Percentiles rank a stretch among this genome's conserved stretches.
Evolutionary conservation across 768 basidiomycete species (phyloP).

Genomic region (Cyclocybe aegerita): DNA sequence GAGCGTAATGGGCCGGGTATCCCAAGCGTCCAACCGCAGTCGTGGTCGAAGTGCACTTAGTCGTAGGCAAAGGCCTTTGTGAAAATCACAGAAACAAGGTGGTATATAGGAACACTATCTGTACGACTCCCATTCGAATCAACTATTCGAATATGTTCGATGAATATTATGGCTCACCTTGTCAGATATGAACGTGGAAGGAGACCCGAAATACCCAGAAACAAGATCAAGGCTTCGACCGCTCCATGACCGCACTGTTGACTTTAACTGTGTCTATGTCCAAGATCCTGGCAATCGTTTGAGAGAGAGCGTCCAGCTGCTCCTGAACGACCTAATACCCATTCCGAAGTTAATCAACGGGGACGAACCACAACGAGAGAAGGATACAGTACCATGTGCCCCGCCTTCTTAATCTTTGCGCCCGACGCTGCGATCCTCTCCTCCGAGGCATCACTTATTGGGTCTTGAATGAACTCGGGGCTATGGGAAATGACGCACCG

Average conservation of each 20-base stretch:
- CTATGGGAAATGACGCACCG: no score
- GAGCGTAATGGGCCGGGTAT: no score
- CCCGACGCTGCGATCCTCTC: slow-evolving; percentile 43
- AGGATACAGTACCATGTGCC: slow-evolving; percentile 39
- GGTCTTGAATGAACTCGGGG: slow-evolving; percentile 44
- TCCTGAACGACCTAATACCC: slow-evolving; percentile 42
- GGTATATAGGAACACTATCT: no score
- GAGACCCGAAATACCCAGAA: no score
- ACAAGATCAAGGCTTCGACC: slow-evolving; percentile 18
- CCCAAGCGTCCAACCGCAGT: no score
- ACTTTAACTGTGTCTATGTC: slow-evolving; percentile 23
- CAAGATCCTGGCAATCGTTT: slow-evolving; percentile 31
- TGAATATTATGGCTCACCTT: no score
- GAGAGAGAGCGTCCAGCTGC: slow-evolving; percentile 37
- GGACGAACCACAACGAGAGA: not conserved
- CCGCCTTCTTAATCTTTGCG: slow-evolving; percentile 39
- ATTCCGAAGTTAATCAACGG: not conserved
- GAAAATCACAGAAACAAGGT: no score
- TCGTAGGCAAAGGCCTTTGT: no score
- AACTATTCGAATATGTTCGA: no score
- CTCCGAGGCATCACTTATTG: slow-evolving; percentile 36
- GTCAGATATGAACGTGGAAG: no score
- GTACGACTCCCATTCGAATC: no score
- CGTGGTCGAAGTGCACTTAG: no score
- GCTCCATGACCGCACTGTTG: not conserved